Conservation (phyloP, 768 basidiomycete genomes). For the Mycena olivaceomarginata region DNA sequence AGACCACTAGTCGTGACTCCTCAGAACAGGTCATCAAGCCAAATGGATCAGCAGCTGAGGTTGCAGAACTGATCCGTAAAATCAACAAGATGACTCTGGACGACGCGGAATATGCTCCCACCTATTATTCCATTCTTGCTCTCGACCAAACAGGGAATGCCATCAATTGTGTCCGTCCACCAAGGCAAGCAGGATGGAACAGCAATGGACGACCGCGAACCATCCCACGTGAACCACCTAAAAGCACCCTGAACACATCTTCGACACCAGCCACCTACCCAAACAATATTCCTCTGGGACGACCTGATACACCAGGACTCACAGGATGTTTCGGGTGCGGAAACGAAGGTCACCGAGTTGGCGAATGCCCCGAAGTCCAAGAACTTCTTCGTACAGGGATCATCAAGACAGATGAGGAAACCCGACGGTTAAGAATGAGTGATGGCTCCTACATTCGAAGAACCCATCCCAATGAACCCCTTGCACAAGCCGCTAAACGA, state of each 20-base stretch:
- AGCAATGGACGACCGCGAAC: neutral
- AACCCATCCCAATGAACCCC: neutral
- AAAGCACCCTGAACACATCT: neutral
- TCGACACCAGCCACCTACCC: neutral
- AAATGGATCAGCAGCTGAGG: neutral
- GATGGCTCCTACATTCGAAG: neutral
- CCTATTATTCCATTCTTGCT: neutral
- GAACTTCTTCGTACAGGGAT: neutral
- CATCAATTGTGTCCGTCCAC: neutral
- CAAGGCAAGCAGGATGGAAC: neutral
- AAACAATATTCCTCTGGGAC: neutral
- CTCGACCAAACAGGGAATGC: neutral
- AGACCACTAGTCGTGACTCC: neutral
- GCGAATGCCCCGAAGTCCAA: neutral
- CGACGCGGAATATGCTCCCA: neutral
- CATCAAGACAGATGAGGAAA: neutral
- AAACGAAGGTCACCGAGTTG: neutral
- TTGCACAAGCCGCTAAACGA: neutral
- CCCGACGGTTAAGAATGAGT: neutral
- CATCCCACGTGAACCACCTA: too few species aligned
- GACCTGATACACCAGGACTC: neutral
- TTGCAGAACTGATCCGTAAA: neutral
- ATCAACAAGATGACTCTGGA: neutral
- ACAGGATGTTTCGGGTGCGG: neutral
- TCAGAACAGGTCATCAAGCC: neutral